Conservation (phyloP, 495 filamentous ascomycete genomes). For the Emericellopsis terricola region DNA sequence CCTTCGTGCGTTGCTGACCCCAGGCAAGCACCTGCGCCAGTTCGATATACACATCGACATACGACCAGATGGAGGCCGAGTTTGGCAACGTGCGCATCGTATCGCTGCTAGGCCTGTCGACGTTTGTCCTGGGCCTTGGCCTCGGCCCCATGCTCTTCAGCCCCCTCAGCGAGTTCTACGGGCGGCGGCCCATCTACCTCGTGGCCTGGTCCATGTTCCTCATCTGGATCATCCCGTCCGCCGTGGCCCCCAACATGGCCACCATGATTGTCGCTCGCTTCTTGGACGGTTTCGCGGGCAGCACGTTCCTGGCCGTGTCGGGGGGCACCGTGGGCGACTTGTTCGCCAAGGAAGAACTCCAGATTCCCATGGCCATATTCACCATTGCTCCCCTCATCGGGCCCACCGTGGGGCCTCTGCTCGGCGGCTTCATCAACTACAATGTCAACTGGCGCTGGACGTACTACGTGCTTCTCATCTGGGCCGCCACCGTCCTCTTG, state of each 20-base stretch:
- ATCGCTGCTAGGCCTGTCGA: slow-evolving; percentile 62
- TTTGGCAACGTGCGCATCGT: slow-evolving; percentile 51
- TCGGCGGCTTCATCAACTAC: slow-evolving; percentile 51
- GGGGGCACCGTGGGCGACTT: slow-evolving; percentile 86
- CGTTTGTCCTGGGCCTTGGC: slow-evolving; percentile 61
- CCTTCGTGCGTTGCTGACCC: background rate
- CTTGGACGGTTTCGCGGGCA: slow-evolving; percentile 68
- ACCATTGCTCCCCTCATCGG: slow-evolving; percentile 66
- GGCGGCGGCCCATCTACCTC: slow-evolving; percentile 71
- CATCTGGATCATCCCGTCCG: slow-evolving; percentile 77
- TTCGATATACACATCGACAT: slow-evolving; percentile 78
- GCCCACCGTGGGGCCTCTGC: slow-evolving; percentile 36
- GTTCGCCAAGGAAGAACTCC: slow-evolving; percentile 59
- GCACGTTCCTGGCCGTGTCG: slow-evolving; percentile 76
- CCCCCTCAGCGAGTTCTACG: slow-evolving; percentile 60
- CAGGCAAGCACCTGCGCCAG: slow-evolving; percentile 61
- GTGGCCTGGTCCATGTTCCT: slow-evolving; percentile 59
- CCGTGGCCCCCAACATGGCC: slow-evolving; percentile 64
- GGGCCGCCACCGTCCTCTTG: slow-evolving; percentile 43
- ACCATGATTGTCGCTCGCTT: slow-evolving; percentile 77
- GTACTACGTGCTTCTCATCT: slow-evolving; percentile 73
- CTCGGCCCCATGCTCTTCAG: slow-evolving; percentile 56
- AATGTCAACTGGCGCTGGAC: slow-evolving; percentile 75
- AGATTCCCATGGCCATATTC: slow-evolving; percentile 44
- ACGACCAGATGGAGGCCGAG: slow-evolving; percentile 62